phyloP scores from a whole-genome alignment of 2,329 filamentous ascomycete genomes.

The Trichoderma guizhouense region DNA sequence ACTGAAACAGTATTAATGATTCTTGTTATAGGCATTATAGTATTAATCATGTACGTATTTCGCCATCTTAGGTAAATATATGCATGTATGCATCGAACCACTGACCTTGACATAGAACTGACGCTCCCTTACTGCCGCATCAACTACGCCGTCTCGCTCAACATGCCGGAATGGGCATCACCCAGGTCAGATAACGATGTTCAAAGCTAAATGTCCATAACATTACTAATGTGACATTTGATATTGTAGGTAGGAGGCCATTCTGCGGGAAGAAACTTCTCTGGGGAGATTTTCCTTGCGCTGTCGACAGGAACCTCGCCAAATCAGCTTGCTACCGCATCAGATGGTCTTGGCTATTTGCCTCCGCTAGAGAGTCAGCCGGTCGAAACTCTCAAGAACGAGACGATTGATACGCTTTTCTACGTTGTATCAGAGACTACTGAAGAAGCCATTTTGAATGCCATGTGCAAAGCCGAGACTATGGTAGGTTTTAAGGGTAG shows the following conservation, averaged over 20 bases:
- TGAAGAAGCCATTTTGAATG: not conserved
- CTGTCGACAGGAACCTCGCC: not conserved
- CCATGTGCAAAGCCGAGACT: not conserved
- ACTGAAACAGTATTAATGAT: not conserved
- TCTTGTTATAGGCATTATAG: not conserved
- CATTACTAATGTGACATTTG: not conserved
- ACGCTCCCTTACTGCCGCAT: not conserved
- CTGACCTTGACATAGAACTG: not conserved
- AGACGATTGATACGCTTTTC: not conserved
- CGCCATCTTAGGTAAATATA: not conserved
- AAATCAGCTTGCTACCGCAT: not conserved
- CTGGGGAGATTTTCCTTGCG: not conserved
- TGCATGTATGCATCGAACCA: not conserved
- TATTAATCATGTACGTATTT: not conserved
- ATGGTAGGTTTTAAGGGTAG: not conserved
- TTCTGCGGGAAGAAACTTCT: not conserved
- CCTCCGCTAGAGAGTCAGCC: not conserved
- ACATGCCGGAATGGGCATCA: not conserved
- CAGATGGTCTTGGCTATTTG: not conserved
- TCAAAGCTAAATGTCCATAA: not conserved
- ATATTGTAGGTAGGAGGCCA: not conserved
- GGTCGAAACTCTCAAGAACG: not conserved
- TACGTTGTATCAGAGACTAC: not conserved
- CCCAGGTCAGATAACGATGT: not conserved
- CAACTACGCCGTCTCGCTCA: not conserved